Percentiles rank a stretch among this genome's conserved stretches.
Evolutionary conservation across 1,139 yeast species (phyloP).

Genomic region (Taiozyma onychis): DNA sequence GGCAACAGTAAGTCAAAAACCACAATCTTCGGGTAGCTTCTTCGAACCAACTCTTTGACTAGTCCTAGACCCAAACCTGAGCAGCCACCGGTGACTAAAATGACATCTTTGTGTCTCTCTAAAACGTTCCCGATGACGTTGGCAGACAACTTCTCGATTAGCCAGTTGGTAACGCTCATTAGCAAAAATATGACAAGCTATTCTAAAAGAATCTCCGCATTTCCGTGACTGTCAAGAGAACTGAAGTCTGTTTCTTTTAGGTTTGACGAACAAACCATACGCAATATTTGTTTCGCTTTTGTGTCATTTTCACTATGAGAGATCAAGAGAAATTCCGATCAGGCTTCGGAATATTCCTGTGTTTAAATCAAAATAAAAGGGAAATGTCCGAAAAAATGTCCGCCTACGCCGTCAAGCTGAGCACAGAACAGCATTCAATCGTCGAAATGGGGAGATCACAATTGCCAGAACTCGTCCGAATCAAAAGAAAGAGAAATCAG

Average conservation of each 20-base stretch:
- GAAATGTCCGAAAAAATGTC: background rate
- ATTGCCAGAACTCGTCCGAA: slow-evolving; percentile 59
- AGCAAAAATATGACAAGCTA: background rate
- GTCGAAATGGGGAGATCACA: slow-evolving; percentile 10
- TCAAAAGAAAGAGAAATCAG: slow-evolving; percentile 79
- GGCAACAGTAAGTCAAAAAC: slow-evolving; percentile 59
- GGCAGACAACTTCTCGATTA: slow-evolving; percentile 14
- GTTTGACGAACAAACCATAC: background rate
- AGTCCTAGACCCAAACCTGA: slow-evolving; percentile 70
- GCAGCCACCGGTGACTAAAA: slow-evolving; percentile 79
- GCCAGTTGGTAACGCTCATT: background rate
- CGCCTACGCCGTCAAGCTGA: too few species aligned
- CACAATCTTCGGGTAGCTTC: slow-evolving; percentile 43
- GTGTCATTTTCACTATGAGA: background rate
- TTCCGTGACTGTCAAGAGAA: background rate
- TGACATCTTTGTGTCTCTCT: slow-evolving; percentile 46
- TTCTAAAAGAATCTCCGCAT: background rate
- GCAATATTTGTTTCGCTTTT: background rate
- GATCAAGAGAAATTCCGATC: background rate
- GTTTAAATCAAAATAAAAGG: background rate
- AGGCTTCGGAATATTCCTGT: background rate
- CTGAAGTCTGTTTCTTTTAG: background rate
- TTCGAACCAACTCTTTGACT: slow-evolving; percentile 38
- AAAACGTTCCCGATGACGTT: slow-evolving; percentile 43
- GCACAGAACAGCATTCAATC: background rate